phyloP scores from a whole-genome alignment of 2,329 filamentous ascomycete genomes.

The Pseudogymnoascus sp. region DNA sequence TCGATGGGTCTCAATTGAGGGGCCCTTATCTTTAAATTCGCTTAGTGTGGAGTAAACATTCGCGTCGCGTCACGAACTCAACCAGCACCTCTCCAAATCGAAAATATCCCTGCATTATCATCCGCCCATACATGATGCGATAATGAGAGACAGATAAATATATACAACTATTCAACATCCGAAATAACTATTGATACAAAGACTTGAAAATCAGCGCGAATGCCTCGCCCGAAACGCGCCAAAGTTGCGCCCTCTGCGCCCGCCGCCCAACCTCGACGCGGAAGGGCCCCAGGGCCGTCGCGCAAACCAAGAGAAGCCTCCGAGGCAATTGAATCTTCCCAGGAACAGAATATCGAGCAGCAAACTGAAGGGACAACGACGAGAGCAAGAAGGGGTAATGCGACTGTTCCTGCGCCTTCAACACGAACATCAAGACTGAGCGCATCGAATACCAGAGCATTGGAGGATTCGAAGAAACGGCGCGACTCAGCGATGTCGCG shows the following conservation, averaged over 20 bases:
- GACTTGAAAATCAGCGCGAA: conserved; percentile 16
- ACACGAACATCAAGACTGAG: not conserved
- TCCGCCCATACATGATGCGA: not conserved
- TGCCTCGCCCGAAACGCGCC: conserved; percentile 30
- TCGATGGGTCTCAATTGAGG: not conserved
- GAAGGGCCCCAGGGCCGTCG: conserved; percentile 12
- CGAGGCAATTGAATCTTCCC: conserved; percentile 17
- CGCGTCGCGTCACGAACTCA: conserved; percentile 11
- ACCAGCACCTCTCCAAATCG: conserved; percentile 2
- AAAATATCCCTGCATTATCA: conserved; percentile 5
- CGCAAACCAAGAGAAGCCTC: not conserved
- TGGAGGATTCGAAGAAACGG: conserved; percentile 2
- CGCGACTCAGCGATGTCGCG: conserved; percentile 10
- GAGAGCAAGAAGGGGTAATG: conserved; percentile 1
- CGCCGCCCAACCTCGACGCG: conserved; percentile 13
- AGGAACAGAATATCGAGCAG: conserved; percentile 27
- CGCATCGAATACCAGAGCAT: not conserved
- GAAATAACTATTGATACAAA: conserved; percentile 4
- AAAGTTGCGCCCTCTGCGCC: conserved; percentile 27
- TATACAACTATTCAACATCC: not conserved
- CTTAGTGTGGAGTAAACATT: conserved; percentile 8
- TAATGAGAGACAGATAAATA: conserved; percentile 2
- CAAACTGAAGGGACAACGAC: conserved; percentile 17
- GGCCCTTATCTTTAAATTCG: not conserved
- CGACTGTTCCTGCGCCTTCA: not conserved